A percentile compares a stretch with the other conserved stretches of the same genome.
These are phyloP conservation scores for Hyaloscypha bicolor DNA, from an alignment of 495 filamentous ascomycete genomes.

Conservation along the genomic window DNA sequence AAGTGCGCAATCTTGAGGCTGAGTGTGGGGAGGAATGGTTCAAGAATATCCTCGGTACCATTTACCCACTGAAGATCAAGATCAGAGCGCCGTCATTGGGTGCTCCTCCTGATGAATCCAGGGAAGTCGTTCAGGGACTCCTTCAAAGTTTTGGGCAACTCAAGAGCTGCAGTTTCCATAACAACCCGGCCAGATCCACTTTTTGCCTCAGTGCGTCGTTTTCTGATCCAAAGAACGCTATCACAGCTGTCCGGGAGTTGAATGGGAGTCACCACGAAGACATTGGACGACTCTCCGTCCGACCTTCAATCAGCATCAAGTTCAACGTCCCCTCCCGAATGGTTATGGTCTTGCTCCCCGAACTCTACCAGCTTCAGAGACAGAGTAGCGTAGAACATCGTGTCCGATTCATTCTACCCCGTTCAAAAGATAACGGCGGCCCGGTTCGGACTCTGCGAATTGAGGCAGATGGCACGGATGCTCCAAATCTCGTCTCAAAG, in stretches of 20 bases:
- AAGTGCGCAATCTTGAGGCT: constrained; percentile 3
- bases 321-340: not conserved
- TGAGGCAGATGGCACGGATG: not conserved
- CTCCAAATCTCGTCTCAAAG: constrained; percentile 13
- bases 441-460: not conserved
- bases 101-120: not conserved
- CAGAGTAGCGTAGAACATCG: not conserved
- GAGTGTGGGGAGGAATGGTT: not conserved
- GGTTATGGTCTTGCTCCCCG: not conserved
- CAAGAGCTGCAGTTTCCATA: not conserved
- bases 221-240: not conserved
- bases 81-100: not conserved
- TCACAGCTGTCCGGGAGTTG: not conserved
- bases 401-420: not conserved
- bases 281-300: not conserved
- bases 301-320: not conserved
- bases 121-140: not conserved
- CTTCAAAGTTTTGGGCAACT: constrained; percentile 1
- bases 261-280: not conserved
- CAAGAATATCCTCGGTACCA: not conserved
- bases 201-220: not conserved
- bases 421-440: not conserved
- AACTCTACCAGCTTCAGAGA: not conserved
- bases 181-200: not conserved
- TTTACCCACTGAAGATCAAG: not conserved